Evolutionary conservation across 179 eudicot genomes (phyloP).

Genomic region (Drosera spatulata): DNA sequence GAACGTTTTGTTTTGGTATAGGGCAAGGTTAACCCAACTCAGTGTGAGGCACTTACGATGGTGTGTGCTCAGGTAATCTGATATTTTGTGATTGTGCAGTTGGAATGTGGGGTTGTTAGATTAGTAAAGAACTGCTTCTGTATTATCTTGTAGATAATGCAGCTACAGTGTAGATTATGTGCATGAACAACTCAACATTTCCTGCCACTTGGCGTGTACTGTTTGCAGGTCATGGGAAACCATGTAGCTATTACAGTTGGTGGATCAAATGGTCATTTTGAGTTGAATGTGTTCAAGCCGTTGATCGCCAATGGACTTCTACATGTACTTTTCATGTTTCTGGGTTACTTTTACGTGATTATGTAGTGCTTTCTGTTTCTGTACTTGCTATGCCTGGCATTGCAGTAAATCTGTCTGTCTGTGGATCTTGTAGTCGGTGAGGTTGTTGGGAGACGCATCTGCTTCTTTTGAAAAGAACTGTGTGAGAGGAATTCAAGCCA

Average conservation of each 20-base stretch:
- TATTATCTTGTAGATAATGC: background rate
- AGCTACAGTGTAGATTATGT: no score
- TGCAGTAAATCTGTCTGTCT: background rate
- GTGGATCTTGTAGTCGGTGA: constrained; percentile 48
- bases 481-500: constrained; percentile 89
- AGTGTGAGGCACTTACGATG: constrained; percentile 98
- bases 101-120: background rate
- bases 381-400: background rate
- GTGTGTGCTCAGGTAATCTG: constrained; percentile 92
- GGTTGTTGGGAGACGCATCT: constrained; percentile 91
- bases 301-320: constrained; percentile 85
- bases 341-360: background rate
- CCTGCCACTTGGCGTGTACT: no score
- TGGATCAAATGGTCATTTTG: constrained; percentile 98
- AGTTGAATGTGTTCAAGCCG: constrained; percentile 95
- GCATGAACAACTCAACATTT: no score
- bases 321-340: constrained; percentile 36
- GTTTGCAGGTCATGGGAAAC: constrained; percentile 89
- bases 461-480: constrained; percentile 96
- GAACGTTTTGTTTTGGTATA: constrained; percentile 18
- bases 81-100: background rate
- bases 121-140: background rate
- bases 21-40: constrained; percentile 99
- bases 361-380: background rate
- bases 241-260: constrained; percentile 94